Evolutionary conservation across 345 rosid genomes (phyloP).

Genomic region (Firmiana major): DNA sequence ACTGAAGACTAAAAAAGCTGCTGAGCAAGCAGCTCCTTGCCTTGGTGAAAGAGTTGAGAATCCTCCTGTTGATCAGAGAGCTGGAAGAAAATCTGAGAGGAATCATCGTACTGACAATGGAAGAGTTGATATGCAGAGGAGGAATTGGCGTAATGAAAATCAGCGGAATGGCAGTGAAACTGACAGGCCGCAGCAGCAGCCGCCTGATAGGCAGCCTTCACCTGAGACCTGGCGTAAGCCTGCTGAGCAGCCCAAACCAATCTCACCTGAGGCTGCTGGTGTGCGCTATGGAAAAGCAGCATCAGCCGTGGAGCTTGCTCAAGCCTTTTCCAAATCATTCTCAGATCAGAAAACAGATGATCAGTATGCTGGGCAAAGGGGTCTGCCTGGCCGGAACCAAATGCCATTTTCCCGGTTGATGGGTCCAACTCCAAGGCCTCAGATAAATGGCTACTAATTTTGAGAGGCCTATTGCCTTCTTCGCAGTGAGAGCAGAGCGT

Average conservation of each 20-base stretch:
- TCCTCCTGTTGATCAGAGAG: slow-evolving; percentile 40
- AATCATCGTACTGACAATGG: slow-evolving; percentile 36
- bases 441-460: slow-evolving; percentile 59
- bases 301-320: slow-evolving; percentile 78
- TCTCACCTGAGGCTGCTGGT: slow-evolving; percentile 47
- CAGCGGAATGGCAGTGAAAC: slow-evolving; percentile 39
- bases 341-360: slow-evolving; percentile 49
- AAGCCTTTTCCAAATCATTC: slow-evolving; percentile 59
- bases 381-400: neutral
- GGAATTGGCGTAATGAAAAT: slow-evolving; percentile 59
- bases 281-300: slow-evolving; percentile 60
- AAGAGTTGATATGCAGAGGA: slow-evolving; percentile 51
- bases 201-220: slow-evolving; percentile 52
- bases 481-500: neutral
- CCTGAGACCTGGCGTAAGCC: slow-evolving; percentile 86
- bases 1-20: slow-evolving; percentile 41
- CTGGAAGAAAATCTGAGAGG: slow-evolving; percentile 45
- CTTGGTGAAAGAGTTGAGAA: slow-evolving; percentile 38
- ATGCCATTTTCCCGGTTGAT: slow-evolving; percentile 41
- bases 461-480: neutral
- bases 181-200: slow-evolving; percentile 38
- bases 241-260: slow-evolving; percentile 47
- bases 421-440: slow-evolving; percentile 43
- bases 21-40: slow-evolving; percentile 33
- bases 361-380: slow-evolving; percentile 28